Evolutionary conservation across 23 red algal genomes (phyloP).

Genomic region (Gracilaria domingensis): DNA sequence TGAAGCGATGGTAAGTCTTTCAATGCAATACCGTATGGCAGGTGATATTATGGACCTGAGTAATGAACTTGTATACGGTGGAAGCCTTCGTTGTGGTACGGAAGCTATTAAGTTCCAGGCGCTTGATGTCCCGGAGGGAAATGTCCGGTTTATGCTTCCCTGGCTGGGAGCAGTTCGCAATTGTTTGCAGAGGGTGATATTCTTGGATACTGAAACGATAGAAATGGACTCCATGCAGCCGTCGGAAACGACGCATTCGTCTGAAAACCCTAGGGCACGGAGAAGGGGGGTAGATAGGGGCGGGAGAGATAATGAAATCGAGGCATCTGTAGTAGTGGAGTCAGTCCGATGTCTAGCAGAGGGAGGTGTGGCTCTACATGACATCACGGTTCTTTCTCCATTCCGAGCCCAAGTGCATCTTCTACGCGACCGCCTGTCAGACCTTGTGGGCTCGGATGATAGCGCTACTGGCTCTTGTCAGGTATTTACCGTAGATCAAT

Average conservation of each 20-base stretch:
- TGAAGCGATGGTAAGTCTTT: constrained; percentile 62
- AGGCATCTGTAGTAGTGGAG: constrained; percentile 27
- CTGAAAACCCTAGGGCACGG: background rate
- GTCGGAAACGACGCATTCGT: background rate
- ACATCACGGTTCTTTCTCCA: constrained; percentile 81
- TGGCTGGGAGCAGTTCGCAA: constrained; percentile 49
- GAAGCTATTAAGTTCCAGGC: constrained; percentile 28
- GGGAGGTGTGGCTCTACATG: constrained; percentile 27
- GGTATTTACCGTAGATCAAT: constrained; percentile 88
- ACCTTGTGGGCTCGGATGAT: background rate
- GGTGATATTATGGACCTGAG: constrained; percentile 86
- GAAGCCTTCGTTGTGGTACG: constrained; percentile 77
- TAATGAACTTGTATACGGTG: constrained; percentile 86
- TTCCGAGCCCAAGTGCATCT: constrained; percentile 83
- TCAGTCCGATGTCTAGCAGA: constrained; percentile 22
- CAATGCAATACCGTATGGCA: constrained; percentile 94
- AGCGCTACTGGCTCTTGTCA: background rate
- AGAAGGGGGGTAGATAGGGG: background rate
- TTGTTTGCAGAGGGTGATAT: constrained; percentile 42
- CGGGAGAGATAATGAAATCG: constrained; percentile 11
- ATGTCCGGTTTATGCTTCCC: background rate
- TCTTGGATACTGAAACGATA: constrained; percentile 45
- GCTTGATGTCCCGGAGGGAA: constrained; percentile 27
- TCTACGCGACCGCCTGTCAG: constrained; percentile 6
- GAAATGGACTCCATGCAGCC: background rate